Evolutionary conservation across 2,329 filamentous ascomycete genomes (phyloP), one percentile per base, ranked within the genome.

Genomic region (Neocucurbitaria cava): DNA sequence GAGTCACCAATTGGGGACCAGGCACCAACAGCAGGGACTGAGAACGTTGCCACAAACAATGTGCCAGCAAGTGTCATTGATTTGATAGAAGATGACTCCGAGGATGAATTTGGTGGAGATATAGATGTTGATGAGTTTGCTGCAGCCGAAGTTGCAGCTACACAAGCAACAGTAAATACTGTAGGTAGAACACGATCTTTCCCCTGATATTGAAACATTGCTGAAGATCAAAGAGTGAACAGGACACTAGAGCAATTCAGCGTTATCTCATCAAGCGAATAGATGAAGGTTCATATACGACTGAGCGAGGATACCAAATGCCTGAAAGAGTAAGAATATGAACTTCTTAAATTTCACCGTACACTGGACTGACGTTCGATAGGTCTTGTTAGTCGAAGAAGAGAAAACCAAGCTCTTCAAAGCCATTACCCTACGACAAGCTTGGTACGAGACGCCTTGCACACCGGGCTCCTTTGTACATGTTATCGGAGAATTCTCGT

Each of bases 391-490:
- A n/a, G 89, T 96, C 23, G 87, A 93, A 76, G 87, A 90, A 46
- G 92, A 97, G 63, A 87, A 83, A 54, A 87, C 84, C 0, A 87
- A 89, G 56, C 76, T 80, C 6, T 82, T 84, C 58, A 89, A 85
- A 65, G 86, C 85, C 1, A 87, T 98, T 26, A 85, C 88, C 48
- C 84, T 99, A 30, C 87, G 94, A 54, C 91, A 91, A 52, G 90
- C 91, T 44, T 99, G 95, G 95, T 84, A 86, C 58, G 89, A 94
- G 43, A 96, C 91, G 6, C 85, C 89, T 26, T 91, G 89, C 35
- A 87, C 85, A 31, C 81, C 85, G 39, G 88, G 89, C 28, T 87
- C 90, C 0, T 94, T 90, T 70, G 88, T 98, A 36, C 93, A 99
- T 72, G 81, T 99, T 53, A 91, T 96, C 59, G 93, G 93, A 26